phyloP scores from a whole-genome alignment of 2,329 filamentous ascomycete genomes.

The Stagonosporopsis rhizophila region DNA sequence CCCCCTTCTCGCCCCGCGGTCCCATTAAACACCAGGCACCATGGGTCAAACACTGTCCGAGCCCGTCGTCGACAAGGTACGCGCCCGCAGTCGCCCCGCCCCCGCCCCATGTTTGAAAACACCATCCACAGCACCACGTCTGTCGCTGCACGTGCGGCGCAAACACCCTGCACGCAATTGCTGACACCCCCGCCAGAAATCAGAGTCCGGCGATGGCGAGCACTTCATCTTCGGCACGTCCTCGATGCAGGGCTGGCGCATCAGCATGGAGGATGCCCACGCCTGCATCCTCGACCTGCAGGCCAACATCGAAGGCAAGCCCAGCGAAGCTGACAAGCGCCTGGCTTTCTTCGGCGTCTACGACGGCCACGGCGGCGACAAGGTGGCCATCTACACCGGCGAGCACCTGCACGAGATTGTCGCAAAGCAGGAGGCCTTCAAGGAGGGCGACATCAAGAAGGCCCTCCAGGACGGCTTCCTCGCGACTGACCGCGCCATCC shows the following conservation, averaged over 20 bases:
- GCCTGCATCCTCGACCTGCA: slow-evolving; percentile 88
- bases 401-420: slow-evolving; percentile 94
- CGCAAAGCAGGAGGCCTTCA: slow-evolving; percentile 92
- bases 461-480: slow-evolving; percentile 97
- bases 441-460: slow-evolving; percentile 89
- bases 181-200: slow-evolving; percentile 66
- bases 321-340: slow-evolving; percentile 72
- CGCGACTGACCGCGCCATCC: slow-evolving; percentile 92
- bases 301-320: slow-evolving; percentile 61
- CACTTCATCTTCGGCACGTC: slow-evolving; percentile 92
- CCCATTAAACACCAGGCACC: slow-evolving; percentile 41
- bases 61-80: slow-evolving; percentile 98
- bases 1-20: slow-evolving; percentile 30
- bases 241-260: slow-evolving; percentile 99
- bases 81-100: slow-evolving; percentile 47
- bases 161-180: background rate
- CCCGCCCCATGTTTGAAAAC: slow-evolving; percentile 32
- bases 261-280: slow-evolving; percentile 99
- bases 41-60: slow-evolving; percentile 99
- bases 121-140: slow-evolving; percentile 9
- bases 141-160: no score
- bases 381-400: slow-evolving; percentile 91
- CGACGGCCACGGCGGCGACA: slow-evolving; percentile 96
- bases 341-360: slow-evolving; percentile 98
- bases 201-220: slow-evolving; percentile 89